These are phyloP conservation scores for Euphorbia celastroides DNA, from an alignment of 441 rosid species.

Conservation along the genomic window DNA sequence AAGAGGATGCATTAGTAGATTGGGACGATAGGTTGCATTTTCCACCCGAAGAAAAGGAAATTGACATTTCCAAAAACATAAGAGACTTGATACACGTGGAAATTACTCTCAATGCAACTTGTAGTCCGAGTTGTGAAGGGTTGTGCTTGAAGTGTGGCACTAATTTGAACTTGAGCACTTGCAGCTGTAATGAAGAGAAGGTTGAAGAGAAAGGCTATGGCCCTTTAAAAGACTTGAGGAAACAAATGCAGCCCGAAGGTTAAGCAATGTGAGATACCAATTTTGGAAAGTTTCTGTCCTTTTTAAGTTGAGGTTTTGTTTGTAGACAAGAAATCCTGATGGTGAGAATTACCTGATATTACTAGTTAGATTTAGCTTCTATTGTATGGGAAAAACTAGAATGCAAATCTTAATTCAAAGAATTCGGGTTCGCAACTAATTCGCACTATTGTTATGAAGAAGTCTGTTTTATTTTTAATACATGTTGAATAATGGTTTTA, in stretches of 20 bases:
- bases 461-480: too few relatives aligned
- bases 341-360: too few relatives aligned
- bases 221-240: constrained; percentile 57
- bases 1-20: constrained; percentile 54
- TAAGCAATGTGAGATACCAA: constrained; percentile 5
- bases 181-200: constrained; percentile 47
- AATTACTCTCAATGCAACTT: constrained; percentile 56
- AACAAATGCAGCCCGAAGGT: constrained; percentile 47
- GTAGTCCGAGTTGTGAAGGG: constrained; percentile 70
- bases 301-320: too few relatives aligned
- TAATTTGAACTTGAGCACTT: constrained; percentile 54
- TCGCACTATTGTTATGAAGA: too few relatives aligned
- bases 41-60: constrained; percentile 54
- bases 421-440: too few relatives aligned
- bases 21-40: constrained; percentile 78
- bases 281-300: too few relatives aligned
- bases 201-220: constrained; percentile 44
- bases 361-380: too few relatives aligned
- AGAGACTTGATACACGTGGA: constrained; percentile 80
- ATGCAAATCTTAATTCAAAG: too few relatives aligned
- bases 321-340: too few relatives aligned
- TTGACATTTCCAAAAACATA: constrained; percentile 76
- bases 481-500: too few relatives aligned
- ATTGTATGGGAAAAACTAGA: too few relatives aligned
- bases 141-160: constrained; percentile 72